Evolutionary conservation across 2,329 filamentous ascomycete species (phyloP).

Genomic region (Cladorrhinum sp.): DNA sequence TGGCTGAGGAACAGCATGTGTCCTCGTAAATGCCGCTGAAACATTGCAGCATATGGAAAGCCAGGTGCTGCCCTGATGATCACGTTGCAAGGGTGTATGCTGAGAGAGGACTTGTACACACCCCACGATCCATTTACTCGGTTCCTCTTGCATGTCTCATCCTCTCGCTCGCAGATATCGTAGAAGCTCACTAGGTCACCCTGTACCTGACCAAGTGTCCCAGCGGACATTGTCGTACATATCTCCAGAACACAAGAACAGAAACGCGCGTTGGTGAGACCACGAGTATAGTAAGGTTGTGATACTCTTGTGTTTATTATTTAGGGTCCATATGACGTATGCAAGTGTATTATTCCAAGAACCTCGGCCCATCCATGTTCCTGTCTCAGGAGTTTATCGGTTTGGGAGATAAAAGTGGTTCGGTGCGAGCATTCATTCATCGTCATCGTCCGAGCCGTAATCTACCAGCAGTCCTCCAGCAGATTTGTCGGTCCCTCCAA

Average conservation of each 20-base stretch:
- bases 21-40: background rate
- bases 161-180: background rate
- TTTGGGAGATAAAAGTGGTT: background rate
- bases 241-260: background rate
- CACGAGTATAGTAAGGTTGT: background rate
- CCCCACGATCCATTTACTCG: background rate
- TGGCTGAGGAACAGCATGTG: background rate
- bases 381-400: too few relatives aligned
- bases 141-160: background rate
- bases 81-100: background rate
- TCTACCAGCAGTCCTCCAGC: constrained; percentile 23
- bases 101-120: too few relatives aligned
- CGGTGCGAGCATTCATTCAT: background rate
- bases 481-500: constrained; percentile 12
- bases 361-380: background rate
- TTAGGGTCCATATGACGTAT: background rate
- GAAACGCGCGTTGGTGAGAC: background rate
- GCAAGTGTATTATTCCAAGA: too few relatives aligned
- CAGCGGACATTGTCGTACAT: background rate
- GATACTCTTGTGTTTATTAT: background rate
- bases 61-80: background rate
- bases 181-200: too few relatives aligned
- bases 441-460: constrained; percentile 27
- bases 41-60: background rate
- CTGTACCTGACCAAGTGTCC: background rate